phyloP scores from a whole-genome alignment of 306 rosid species.

The Mimosa bimucronata region DNA sequence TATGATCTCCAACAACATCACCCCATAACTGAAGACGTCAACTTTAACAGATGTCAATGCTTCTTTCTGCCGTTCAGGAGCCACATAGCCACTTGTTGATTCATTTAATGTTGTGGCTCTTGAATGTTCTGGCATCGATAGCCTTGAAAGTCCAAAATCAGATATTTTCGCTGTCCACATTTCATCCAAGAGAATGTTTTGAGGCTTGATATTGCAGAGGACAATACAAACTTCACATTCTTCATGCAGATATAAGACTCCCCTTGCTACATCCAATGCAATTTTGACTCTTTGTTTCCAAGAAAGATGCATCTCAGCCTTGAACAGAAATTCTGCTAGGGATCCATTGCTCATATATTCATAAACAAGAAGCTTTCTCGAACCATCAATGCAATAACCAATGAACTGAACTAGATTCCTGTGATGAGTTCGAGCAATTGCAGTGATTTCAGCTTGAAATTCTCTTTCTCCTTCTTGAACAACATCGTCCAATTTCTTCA shows the following conservation, averaged over 20 bases:
- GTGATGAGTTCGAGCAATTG: constrained; percentile 52
- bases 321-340: constrained; percentile 39
- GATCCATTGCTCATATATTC: constrained; percentile 53
- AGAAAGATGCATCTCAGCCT: not conserved
- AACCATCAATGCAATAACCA: constrained; percentile 48
- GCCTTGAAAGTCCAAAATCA: constrained; percentile 51
- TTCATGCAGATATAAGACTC: too few relatives aligned
- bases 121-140: constrained; percentile 11
- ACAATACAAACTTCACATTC: constrained; percentile 2
- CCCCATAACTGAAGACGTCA: constrained; percentile 44
- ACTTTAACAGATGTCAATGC: constrained; percentile 32
- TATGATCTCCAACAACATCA: constrained; percentile 42
- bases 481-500: constrained; percentile 38
- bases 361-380: constrained; percentile 43
- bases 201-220: constrained; percentile 49
- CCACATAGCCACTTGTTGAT: too few relatives aligned
- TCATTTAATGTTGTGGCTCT: too few relatives aligned
- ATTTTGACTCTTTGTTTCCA: constrained; percentile 31
- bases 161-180: constrained; percentile 44
- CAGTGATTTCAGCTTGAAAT: constrained; percentile 40
- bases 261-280: not conserved
- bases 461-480: constrained; percentile 41
- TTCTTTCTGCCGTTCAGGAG: too few relatives aligned
- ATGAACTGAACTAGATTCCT: constrained; percentile 45
- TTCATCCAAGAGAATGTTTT: constrained; percentile 50